Evolutionary conservation across 2,329 filamentous ascomycete genomes (phyloP).

Genomic region (Aspergillus cejpii): DNA sequence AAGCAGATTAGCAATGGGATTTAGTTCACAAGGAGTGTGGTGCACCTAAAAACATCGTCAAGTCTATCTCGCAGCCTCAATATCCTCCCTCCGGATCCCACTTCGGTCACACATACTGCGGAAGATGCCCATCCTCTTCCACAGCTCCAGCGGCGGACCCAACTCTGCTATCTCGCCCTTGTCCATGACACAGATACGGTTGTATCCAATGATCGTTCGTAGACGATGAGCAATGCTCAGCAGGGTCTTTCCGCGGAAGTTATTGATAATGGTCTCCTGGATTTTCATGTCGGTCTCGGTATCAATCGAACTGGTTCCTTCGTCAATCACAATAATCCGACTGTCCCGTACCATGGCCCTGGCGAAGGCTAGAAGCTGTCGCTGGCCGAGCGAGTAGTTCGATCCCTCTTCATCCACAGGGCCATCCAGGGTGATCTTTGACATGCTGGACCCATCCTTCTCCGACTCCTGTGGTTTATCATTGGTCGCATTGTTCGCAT

Average conservation of each 20-base stretch:
- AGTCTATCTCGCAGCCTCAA: slow-evolving; percentile 10
- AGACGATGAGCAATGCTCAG: slow-evolving; percentile 89
- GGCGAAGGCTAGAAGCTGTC: not conserved
- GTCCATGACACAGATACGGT: slow-evolving; percentile 96
- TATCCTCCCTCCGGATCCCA: slow-evolving; percentile 55
- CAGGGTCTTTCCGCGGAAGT: slow-evolving; percentile 79
- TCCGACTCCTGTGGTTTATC: not conserved
- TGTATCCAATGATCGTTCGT: slow-evolving; percentile 87
- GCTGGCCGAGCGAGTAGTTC: not conserved
- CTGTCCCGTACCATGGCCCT: not conserved
- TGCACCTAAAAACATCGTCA: not conserved
- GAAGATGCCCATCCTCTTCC: slow-evolving; percentile 68
- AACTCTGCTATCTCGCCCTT: slow-evolving; percentile 79
- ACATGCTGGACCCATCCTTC: not conserved
- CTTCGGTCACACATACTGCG: slow-evolving; percentile 82
- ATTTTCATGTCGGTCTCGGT: slow-evolving; percentile 58
- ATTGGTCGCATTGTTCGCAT: not conserved
- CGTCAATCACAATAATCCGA: not conserved
- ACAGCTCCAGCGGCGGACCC: slow-evolving; percentile 67
- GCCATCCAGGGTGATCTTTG: slow-evolving; percentile 2
- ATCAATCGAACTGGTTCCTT: not conserved
- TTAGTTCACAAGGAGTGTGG: not conserved
- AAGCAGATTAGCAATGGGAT: not conserved
- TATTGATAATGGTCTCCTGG: slow-evolving; percentile 76
- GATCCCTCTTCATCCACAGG: not conserved